Percentiles rank a stretch among this genome's conserved stretches.
These are phyloP conservation scores for Bacterosira constricta DNA, from an alignment of 108 stramenopile genomes.

Conservation along the genomic window DNA sequence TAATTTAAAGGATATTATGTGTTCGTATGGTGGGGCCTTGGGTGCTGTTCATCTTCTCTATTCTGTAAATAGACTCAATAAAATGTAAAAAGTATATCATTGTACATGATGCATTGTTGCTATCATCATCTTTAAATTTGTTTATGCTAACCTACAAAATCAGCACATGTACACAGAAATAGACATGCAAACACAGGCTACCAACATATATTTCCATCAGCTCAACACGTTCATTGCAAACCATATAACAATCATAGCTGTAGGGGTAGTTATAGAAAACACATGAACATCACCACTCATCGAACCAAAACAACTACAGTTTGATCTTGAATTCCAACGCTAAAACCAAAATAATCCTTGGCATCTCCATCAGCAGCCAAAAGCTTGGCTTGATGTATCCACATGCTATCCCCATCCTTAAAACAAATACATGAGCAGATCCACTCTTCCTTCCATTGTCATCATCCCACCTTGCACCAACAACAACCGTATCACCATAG, in stretches of 20 bases:
- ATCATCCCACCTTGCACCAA: slow-evolving; percentile 28
- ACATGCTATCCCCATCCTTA: background rate
- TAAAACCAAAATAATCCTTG: too few species aligned
- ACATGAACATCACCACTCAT: background rate
- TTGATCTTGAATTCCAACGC: too few species aligned
- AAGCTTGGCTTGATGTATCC: slow-evolving; percentile 26
- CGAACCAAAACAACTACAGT: too few species aligned
- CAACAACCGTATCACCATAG: slow-evolving; percentile 24
- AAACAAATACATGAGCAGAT: slow-evolving; percentile 20
- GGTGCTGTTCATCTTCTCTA: too few species aligned
- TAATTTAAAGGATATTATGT: too few species aligned
- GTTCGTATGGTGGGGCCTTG: too few species aligned
- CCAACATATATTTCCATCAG: background rate
- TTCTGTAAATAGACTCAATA: too few species aligned
- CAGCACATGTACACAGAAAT: background rate
- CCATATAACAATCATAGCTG: background rate
- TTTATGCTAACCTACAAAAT: too few species aligned
- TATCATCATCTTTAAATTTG: too few species aligned
- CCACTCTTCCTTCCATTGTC: slow-evolving; percentile 21
- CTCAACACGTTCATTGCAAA: background rate
- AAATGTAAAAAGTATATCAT: too few species aligned
- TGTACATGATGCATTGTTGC: too few species aligned
- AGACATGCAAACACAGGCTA: background rate
- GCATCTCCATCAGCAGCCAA: too few species aligned
- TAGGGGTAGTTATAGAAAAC: background rate